phyloP scores from a whole-genome alignment of 2,329 filamentous ascomycete genomes.

The Daldinia eschscholtzii region DNA sequence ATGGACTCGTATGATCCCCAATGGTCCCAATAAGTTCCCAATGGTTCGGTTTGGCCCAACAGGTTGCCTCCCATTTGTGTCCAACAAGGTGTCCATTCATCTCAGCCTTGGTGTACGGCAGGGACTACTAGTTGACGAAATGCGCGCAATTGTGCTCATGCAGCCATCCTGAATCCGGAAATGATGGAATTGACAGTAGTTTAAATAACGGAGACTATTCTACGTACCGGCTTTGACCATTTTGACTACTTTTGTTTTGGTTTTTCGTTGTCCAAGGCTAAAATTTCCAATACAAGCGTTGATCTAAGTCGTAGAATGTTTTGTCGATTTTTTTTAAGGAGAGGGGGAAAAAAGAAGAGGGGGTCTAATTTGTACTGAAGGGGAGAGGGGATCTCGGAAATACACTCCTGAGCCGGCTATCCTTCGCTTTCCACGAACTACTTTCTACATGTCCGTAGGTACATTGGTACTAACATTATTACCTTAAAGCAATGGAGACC shows the following conservation, averaged over 20 bases:
- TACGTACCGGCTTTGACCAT: constrained; percentile 87
- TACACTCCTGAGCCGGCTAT: constrained; percentile 24
- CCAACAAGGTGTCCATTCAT: constrained; percentile 50
- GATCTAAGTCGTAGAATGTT: constrained; percentile 13
- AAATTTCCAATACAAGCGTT: constrained; percentile 35
- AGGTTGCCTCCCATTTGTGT: constrained; percentile 36
- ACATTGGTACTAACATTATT: neutral
- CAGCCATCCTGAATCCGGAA: constrained; percentile 49
- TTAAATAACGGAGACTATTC: constrained; percentile 43
- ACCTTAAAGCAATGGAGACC: constrained; percentile 12
- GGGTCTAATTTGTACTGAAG: constrained; percentile 40
- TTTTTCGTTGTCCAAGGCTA: constrained; percentile 46
- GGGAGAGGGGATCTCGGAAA: constrained; percentile 36
- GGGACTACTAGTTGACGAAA: constrained; percentile 56
- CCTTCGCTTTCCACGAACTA: constrained; percentile 14
- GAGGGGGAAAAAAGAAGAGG: constrained; percentile 27
- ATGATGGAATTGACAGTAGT: constrained; percentile 44
- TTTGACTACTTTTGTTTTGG: constrained; percentile 69
- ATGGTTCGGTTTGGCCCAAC: constrained; percentile 27
- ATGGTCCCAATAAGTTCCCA: neutral
- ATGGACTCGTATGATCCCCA: constrained; percentile 1
- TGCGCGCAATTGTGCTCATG: constrained; percentile 71
- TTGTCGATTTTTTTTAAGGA: constrained; percentile 28
- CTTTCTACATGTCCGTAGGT: neutral
- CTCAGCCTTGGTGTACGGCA: constrained; percentile 56